phyloP scores from a whole-genome alignment of 805 yeast genomes.

The Zygotorulaspora chibaensis region DNA sequence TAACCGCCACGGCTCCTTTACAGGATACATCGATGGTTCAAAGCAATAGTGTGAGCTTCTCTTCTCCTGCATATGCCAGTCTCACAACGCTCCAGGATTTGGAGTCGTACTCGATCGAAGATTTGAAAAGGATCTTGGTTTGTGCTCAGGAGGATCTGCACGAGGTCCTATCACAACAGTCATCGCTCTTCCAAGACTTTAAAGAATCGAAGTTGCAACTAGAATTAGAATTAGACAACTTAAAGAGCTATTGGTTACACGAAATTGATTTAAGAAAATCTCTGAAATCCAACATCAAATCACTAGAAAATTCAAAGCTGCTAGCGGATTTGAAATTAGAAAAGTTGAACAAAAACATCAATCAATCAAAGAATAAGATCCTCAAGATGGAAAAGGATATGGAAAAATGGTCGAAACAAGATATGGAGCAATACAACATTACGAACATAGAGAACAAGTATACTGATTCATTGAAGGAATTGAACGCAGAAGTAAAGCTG shows the following conservation, averaged over 20 bases:
- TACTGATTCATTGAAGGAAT: slow-evolving; percentile 6
- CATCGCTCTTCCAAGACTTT: slow-evolving; percentile 27
- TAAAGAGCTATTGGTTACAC: slow-evolving; percentile 33
- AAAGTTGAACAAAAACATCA: slow-evolving; percentile 29
- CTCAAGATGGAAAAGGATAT: slow-evolving; percentile 30
- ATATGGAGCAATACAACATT: slow-evolving; percentile 16
- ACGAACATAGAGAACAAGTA: slow-evolving; percentile 16
- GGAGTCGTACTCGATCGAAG: slow-evolving; percentile 30
- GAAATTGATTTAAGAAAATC: slow-evolving; percentile 33
- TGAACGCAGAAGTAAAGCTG: slow-evolving; percentile 12
- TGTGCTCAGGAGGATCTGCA: slow-evolving; percentile 36
- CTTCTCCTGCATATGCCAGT: slow-evolving; percentile 26
- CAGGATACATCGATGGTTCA: slow-evolving; percentile 2
- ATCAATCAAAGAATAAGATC: slow-evolving; percentile 22
- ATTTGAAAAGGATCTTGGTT: slow-evolving; percentile 31
- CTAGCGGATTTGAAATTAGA: slow-evolving; percentile 31
- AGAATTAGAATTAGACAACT: slow-evolving; percentile 28
- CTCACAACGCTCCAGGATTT: slow-evolving; percentile 29
- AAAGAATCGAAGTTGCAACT: slow-evolving; percentile 29
- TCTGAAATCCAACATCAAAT: slow-evolving; percentile 32
- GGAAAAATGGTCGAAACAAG: slow-evolving; percentile 24
- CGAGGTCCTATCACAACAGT: slow-evolving; percentile 30
- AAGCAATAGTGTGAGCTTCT: slow-evolving; percentile 6
- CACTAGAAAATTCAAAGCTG: slow-evolving; percentile 33
- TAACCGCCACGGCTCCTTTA: slow-evolving; percentile 8